Percentiles rank a stretch among this genome's conserved stretches.
Evolutionary conservation across 129 eudicot species (phyloP).

Genomic region (Silybum marianum): DNA sequence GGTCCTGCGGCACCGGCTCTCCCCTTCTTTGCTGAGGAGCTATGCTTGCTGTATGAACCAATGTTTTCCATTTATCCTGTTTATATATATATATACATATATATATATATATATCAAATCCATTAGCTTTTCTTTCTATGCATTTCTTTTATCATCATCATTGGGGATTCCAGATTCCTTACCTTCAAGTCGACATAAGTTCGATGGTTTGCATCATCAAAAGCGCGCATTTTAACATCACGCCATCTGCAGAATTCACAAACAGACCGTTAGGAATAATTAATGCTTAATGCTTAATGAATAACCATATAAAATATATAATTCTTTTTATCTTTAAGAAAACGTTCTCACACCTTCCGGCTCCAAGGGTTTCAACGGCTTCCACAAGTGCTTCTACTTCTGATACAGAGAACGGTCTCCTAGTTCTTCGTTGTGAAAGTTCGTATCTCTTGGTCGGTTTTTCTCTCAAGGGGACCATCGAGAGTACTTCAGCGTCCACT

Average conservation of each 20-base stretch:
- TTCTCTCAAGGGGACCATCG: constrained; percentile 51
- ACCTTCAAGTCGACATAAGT: constrained; percentile 99
- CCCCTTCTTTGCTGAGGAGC: constrained; percentile 97
- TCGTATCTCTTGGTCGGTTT: constrained; percentile 55
- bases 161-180: constrained; percentile 13
- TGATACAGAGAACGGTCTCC: constrained; percentile 86
- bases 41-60: constrained; percentile 95
- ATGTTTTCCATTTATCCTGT: constrained; percentile 98
- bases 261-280: neutral
- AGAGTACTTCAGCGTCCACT: constrained; percentile 45
- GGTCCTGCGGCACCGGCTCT: constrained; percentile 92
- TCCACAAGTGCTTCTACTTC: constrained; percentile 99
- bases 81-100: neutral
- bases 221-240: constrained; percentile 89
- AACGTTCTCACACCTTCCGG: constrained; percentile 70
- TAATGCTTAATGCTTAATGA: too few relatives aligned
- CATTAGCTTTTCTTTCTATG: too few relatives aligned
- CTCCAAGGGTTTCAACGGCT: constrained; percentile 97
- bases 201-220: constrained; percentile 82
- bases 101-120: too few relatives aligned
- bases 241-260: constrained; percentile 81
- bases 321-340: neutral
- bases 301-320: neutral
- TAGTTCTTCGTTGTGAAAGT: constrained; percentile 67
- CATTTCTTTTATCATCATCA: too few relatives aligned